These are phyloP conservation scores for Solanum sejunctum DNA, from an alignment of 257 asterid species.

Conservation along the genomic window DNA sequence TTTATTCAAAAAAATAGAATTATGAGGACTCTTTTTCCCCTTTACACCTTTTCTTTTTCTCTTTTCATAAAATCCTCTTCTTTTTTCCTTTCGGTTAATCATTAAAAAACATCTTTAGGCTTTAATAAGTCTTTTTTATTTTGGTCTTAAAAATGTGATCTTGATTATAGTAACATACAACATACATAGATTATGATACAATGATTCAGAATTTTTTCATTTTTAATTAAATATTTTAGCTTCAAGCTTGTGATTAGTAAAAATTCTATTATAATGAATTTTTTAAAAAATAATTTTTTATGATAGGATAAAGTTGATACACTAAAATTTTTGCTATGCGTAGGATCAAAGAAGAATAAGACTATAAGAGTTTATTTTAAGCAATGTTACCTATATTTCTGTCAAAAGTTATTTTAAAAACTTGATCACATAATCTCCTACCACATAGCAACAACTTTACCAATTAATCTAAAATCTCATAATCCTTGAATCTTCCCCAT, in stretches of 20 bases:
- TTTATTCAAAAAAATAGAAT: too few species aligned
- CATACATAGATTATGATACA: background rate
- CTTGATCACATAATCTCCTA: rapidly evolving
- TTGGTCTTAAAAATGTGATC: background rate
- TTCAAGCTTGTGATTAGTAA: too few species aligned
- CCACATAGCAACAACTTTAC: too few species aligned
- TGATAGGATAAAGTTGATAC: rapidly evolving
- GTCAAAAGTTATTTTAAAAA: too few species aligned
- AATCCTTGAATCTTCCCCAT: background rate
- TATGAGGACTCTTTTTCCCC: background rate
- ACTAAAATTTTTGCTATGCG: too few species aligned
- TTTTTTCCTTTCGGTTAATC: background rate
- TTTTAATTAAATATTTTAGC: too few species aligned
- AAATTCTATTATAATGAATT: too few species aligned
- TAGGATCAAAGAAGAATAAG: rapidly evolving
- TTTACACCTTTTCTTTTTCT: background rate
- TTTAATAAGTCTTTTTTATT: background rate
- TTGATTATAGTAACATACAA: background rate
- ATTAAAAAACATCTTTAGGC: background rate
- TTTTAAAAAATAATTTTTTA: too few species aligned
- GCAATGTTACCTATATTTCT: too few species aligned
- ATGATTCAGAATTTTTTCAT: too few species aligned
- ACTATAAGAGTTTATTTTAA: too few species aligned
- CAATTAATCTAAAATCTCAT: too few species aligned
- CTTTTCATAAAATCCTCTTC: background rate